Evolutionary conservation across 2,329 filamentous ascomycete genomes (phyloP).

Genomic region (Chrysoporthe austroafricana): DNA sequence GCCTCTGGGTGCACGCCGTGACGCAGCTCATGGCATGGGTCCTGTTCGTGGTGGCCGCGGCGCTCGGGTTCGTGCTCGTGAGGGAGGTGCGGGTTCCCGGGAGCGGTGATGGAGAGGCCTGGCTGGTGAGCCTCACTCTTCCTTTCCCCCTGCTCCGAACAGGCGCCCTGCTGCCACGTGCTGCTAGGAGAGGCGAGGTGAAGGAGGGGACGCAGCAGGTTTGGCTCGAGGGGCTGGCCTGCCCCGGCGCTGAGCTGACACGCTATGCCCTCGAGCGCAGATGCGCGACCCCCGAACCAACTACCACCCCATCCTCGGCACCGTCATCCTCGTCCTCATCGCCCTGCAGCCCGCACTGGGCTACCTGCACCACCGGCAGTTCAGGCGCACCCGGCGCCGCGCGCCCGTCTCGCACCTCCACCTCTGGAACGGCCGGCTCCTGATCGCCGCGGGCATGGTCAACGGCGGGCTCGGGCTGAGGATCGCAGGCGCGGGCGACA

Average conservation of each 20-base stretch:
- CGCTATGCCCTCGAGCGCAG: constrained; percentile 29
- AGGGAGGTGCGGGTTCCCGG: constrained; percentile 39
- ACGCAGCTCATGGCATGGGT: constrained; percentile 44
- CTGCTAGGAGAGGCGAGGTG: background rate
- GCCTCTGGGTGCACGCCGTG: constrained; percentile 44
- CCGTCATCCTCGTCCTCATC: constrained; percentile 45
- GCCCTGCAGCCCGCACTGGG: constrained; percentile 49
- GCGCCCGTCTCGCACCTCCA: constrained; percentile 49
- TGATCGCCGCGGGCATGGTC: constrained; percentile 47
- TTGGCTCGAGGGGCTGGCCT: background rate
- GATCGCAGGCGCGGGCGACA: constrained; percentile 38
- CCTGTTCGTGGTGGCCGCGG: constrained; percentile 45
- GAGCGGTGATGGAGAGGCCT: constrained; percentile 29
- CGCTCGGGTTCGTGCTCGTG: constrained; percentile 48
- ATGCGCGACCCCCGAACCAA: constrained; percentile 39
- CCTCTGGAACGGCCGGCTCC: constrained; percentile 44
- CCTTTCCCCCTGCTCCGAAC: background rate
- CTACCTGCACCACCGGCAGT: constrained; percentile 46
- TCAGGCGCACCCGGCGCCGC: constrained; percentile 42
- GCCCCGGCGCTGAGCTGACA: background rate
- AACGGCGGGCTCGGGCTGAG: constrained; percentile 49
- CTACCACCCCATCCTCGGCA: constrained; percentile 52
- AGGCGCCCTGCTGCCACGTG: background rate
- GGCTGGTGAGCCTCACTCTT: constrained; percentile 36
- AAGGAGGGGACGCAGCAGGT: background rate